phyloP scores from a whole-genome alignment of 2,329 filamentous ascomycete species.

The Colletotrichum tropicale region DNA sequence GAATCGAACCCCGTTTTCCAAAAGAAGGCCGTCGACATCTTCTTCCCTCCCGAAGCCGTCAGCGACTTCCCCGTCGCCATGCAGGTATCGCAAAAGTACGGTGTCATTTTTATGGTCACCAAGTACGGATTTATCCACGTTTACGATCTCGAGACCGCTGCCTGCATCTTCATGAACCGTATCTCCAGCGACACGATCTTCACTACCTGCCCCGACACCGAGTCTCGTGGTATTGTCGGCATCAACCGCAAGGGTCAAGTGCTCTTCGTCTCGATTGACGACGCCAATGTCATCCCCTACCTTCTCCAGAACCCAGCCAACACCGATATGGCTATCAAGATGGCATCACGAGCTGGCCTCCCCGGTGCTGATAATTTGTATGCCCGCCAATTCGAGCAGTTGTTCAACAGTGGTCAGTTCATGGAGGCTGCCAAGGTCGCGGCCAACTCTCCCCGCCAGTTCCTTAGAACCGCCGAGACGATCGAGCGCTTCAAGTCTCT shows the following conservation, averaged over 20 bases:
- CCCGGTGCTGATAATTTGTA: slow-evolving; percentile 95
- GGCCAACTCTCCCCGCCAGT: slow-evolving; percentile 94
- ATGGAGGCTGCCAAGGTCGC: slow-evolving; percentile 92
- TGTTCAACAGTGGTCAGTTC: slow-evolving; percentile 81
- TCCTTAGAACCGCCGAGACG: slow-evolving; percentile 91
- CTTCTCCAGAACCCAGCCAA: slow-evolving; percentile 96
- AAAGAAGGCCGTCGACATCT: slow-evolving; percentile 97
- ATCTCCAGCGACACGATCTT: slow-evolving; percentile 99
- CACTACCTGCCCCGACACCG: slow-evolving; percentile 83
- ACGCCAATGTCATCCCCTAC: slow-evolving; percentile 89
- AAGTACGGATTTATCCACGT: slow-evolving; percentile 99
- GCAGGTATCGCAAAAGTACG: slow-evolving; percentile 96
- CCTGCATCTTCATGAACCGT: slow-evolving; percentile 98
- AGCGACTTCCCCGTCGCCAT: slow-evolving; percentile 99
- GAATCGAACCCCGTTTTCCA: slow-evolving; percentile 86
- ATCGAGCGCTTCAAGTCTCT: slow-evolving; percentile 95
- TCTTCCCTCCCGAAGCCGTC: slow-evolving; percentile 92
- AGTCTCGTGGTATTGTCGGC: slow-evolving; percentile 87
- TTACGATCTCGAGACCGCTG: slow-evolving; percentile 94
- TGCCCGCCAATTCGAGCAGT: slow-evolving; percentile 87
- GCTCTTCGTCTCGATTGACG: slow-evolving; percentile 90
- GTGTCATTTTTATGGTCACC: slow-evolving; percentile 94
- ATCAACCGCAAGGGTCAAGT: slow-evolving; percentile 99
- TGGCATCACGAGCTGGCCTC: slow-evolving; percentile 91
- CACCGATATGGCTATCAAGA: slow-evolving; percentile 90